Evolutionary conservation across 2,329 filamentous ascomycete species (phyloP), one percentile per base, ranked within the genome.

Genomic region (Penicillium sp.): DNA sequence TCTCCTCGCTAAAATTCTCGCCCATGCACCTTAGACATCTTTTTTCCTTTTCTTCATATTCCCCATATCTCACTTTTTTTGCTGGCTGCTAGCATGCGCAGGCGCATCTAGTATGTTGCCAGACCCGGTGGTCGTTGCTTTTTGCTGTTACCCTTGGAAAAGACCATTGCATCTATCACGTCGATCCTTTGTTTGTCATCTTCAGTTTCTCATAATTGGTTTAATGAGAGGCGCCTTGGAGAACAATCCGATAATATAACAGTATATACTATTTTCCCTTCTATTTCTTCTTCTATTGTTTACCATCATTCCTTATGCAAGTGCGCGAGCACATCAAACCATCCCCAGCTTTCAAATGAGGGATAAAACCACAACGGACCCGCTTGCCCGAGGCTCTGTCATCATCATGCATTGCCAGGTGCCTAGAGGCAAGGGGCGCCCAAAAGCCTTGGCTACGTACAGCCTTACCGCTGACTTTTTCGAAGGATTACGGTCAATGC

Each of bases 1-100:
- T 66, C 62, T 35, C 67, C 67, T 50, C 72, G 45, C 48, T n/a
- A 35, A 44, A 53, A 49, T 31, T 9, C 4, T 22, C 11, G n/a
- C 24, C 31, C 35, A 56, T 53, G 31, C 29, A 45, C 55, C 22
- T 32, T 55, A 9, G 22, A n/a, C 31, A 13, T 34, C 14, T 34
- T 38, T 55, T 52, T 56, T 56, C 39, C 42, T 39, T 38, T 53
- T 24, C 53, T 47, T 53, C 39, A 44, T 53, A 54, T 46, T 58
- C 40, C 52, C 46, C 40, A 40, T n/a, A 11, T 50, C 31, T 37
- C 29, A 50, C 4, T 20, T 32, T 35, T 50, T 24, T 38, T 24
- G 32, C 42, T 57, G 34, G 34, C 54, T 48, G 40, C 42, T 53
- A 56, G 58, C 53, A 50, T 52, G 62, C 64, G 66, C 69, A 59